These are phyloP conservation scores for Venturia aucupariae DNA, from an alignment of 2,329 filamentous ascomycete genomes.

Conservation along the genomic window DNA sequence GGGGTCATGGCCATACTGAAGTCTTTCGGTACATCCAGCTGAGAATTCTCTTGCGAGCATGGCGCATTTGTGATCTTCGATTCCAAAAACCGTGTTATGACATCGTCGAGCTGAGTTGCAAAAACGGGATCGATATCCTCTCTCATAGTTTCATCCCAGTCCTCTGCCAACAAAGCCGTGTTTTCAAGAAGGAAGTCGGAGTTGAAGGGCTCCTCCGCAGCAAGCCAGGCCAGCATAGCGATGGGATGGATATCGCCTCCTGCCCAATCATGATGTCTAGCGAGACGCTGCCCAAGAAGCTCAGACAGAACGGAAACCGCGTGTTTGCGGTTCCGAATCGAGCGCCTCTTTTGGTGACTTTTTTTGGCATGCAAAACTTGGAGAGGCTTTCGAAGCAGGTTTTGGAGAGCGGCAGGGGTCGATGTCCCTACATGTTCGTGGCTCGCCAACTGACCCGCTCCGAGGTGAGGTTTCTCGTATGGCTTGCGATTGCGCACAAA, in stretches of 20 bases:
- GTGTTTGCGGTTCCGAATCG: not conserved
- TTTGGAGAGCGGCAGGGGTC: not conserved
- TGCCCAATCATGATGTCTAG: slow-evolving; percentile 2
- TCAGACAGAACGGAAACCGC: not conserved
- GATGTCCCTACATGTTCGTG: not conserved
- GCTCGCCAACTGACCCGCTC: not conserved
- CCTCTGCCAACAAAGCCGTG: not conserved
- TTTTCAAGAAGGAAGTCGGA: slow-evolving; percentile 9
- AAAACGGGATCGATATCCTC: slow-evolving; percentile 1
- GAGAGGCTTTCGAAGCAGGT: slow-evolving; percentile 3
- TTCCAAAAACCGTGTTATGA: slow-evolving; percentile 4
- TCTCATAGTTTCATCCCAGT: not conserved
- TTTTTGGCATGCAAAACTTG: not conserved
- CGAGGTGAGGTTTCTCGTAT: not conserved
- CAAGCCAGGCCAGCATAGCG: slow-evolving; percentile 10
- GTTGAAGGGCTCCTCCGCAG: slow-evolving; percentile 7
- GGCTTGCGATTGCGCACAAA: not conserved
- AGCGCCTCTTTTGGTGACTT: not conserved
- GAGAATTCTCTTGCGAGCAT: not conserved
- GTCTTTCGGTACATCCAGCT: slow-evolving; percentile 11
- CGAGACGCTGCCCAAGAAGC: slow-evolving; percentile 3
- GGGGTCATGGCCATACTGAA: slow-evolving; percentile 11
- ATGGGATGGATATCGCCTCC: slow-evolving; percentile 7
- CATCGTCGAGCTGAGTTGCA: slow-evolving; percentile 3
- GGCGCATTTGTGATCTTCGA: not conserved